Conservation (phyloP, 129 eudicot species). For the Lactuca saligna region DNA sequence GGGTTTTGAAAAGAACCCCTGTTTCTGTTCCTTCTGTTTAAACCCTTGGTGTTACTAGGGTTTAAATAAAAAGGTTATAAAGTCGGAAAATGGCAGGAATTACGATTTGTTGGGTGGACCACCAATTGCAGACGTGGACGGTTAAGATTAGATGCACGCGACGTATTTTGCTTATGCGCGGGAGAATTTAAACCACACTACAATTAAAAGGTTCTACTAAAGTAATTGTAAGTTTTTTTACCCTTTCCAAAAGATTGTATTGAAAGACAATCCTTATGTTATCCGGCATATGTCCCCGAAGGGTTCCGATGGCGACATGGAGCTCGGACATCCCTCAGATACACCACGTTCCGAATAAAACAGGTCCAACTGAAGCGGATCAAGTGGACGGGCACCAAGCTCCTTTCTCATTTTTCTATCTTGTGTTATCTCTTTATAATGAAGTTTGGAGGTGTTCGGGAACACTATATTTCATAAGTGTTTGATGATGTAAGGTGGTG, state of each 20-base stretch:
- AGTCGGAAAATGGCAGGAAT: background rate
- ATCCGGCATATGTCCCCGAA: no score
- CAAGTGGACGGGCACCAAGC: no score
- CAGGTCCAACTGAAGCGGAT: no score
- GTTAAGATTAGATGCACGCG: background rate
- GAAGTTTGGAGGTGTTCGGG: no score
- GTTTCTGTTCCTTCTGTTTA: background rate
- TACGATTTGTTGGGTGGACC: background rate
- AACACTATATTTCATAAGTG: no score
- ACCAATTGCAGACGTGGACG: background rate
- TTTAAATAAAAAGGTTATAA: conserved; percentile 2
- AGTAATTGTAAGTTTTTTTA: background rate
- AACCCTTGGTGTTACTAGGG: conserved; percentile 31
- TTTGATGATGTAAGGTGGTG: no score
- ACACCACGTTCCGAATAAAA: no score
- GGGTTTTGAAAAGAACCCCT: conserved; percentile 18
- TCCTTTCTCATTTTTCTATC: no score
- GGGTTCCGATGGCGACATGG: no score
- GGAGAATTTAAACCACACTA: background rate
- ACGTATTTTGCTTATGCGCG: background rate
- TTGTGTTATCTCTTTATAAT: no score
- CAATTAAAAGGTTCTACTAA: background rate
- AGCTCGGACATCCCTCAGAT: no score
- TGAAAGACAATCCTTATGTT: no score
- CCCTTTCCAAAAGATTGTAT: background rate